phyloP scores from a whole-genome alignment of 257 asterid genomes.

The Penstemon eatonii region DNA sequence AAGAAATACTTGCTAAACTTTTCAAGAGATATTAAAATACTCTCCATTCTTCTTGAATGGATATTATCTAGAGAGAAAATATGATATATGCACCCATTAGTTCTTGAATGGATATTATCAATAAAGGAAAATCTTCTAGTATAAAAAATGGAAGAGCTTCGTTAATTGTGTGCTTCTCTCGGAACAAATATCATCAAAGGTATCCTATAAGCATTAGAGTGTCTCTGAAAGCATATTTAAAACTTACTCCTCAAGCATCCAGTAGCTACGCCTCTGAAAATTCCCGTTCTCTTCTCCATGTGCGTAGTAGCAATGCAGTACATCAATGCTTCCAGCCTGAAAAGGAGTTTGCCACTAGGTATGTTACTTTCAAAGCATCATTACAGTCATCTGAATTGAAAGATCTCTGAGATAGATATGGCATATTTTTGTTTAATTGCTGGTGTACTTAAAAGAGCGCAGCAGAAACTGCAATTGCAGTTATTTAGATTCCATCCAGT shows the following conservation, averaged over 20 bases:
- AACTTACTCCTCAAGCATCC: constrained; percentile 98
- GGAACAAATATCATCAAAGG: not conserved
- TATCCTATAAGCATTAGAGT: not conserved
- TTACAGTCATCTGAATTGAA: constrained; percentile 28
- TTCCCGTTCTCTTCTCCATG: constrained; percentile 86
- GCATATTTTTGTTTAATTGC: constrained; percentile 20
- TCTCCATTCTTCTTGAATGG: not conserved
- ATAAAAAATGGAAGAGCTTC: constrained; percentile 14
- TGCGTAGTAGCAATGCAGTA: constrained; percentile 93
- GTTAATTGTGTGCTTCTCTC: not conserved
- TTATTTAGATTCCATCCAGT: constrained; percentile 9
- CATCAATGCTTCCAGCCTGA: constrained; percentile 90
- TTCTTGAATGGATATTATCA: not conserved
- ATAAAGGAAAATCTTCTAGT: not conserved
- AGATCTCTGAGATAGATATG: not conserved
- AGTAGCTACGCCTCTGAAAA: constrained; percentile 94
- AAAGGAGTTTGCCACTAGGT: constrained; percentile 28
- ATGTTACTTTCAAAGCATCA: constrained; percentile 27
- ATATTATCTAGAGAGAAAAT: too few relatives aligned
- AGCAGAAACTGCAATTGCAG: constrained; percentile 16
- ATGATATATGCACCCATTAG: too few relatives aligned
- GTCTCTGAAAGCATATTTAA: not conserved
- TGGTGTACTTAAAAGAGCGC: constrained; percentile 5
- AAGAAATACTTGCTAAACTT: constrained; percentile 12
- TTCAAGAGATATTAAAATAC: constrained; percentile 1